These are phyloP conservation scores for Exophiala alcalophila DNA, from an alignment of 2,329 filamentous ascomycete genomes.

Conservation along the genomic window DNA sequence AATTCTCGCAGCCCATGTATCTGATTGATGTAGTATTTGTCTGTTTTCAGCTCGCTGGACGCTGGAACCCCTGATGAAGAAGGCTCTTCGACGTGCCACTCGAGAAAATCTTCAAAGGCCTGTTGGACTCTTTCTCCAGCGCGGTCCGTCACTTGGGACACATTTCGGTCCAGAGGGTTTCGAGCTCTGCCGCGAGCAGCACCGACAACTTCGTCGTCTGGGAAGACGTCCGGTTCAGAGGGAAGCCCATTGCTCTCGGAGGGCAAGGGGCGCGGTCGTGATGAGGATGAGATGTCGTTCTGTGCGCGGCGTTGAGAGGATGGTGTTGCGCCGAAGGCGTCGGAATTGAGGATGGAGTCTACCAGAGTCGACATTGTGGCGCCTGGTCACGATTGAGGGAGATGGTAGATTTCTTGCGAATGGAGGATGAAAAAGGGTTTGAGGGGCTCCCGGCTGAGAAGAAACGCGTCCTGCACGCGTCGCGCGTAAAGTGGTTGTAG, in stretches of 20 bases:
- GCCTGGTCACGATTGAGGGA: background rate
- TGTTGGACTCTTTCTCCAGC: conserved; percentile 62
- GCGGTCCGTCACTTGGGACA: conserved; percentile 58
- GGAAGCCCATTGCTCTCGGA: conserved; percentile 51
- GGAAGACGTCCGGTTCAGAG: conserved; percentile 58
- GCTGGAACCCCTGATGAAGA: conserved; percentile 53
- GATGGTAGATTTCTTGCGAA: background rate
- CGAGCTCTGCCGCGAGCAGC: conserved; percentile 48
- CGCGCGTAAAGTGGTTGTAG: conserved; percentile 12
- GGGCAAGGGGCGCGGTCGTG: conserved; percentile 50
- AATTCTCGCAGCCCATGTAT: conserved; percentile 62
- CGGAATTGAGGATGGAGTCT: conserved; percentile 51
- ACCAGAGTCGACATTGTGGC: conserved; percentile 51
- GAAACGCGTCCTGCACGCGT: too few species aligned
- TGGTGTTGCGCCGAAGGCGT: conserved; percentile 38
- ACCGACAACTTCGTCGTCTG: conserved; percentile 61
- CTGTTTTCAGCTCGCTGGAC: conserved; percentile 54
- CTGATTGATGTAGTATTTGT: conserved; percentile 66
- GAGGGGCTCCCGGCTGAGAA: too few species aligned
- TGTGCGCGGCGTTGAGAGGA: conserved; percentile 36
- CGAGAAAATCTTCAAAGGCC: conserved; percentile 63
- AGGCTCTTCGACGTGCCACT: conserved; percentile 58
- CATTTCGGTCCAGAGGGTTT: conserved; percentile 50
- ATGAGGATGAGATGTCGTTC: conserved; percentile 48
- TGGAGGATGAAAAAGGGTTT: conserved; percentile 5